A percentile compares a stretch with the other conserved stretches of the same genome.
These are phyloP conservation scores for Sporisorium reilianum DNA, from an alignment of 1,284 basidiomycete genomes.

Conservation along the genomic window DNA sequence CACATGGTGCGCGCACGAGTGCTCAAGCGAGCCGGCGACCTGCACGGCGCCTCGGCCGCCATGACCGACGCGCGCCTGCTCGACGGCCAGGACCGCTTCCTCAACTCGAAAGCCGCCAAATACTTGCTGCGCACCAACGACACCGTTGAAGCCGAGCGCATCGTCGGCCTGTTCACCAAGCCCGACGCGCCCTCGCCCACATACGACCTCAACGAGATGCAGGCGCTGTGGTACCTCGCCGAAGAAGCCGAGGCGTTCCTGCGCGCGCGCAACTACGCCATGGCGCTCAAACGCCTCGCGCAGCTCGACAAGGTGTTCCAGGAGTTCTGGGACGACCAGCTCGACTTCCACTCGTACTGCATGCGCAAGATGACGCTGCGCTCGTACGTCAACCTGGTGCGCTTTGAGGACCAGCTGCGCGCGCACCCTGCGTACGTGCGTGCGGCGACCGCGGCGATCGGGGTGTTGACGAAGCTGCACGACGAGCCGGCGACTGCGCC, in stretches of 20 bases:
- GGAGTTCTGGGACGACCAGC: slow-evolving; percentile 94
- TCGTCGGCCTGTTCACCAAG: slow-evolving; percentile 65
- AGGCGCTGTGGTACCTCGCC: slow-evolving; percentile 86
- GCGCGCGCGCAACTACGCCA: slow-evolving; percentile 77
- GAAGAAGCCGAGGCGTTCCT: slow-evolving; percentile 84
- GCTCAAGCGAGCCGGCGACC: slow-evolving; percentile 88
- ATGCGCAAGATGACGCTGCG: slow-evolving; percentile 88
- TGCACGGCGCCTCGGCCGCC: slow-evolving; percentile 78
- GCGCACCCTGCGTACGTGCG: slow-evolving; percentile 82
- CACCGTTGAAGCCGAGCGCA: slow-evolving; percentile 72
- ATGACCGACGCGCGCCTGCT: slow-evolving; percentile 86
- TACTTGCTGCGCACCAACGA: slow-evolving; percentile 83
- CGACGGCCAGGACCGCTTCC: slow-evolving; percentile 94
- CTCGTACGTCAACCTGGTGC: slow-evolving; percentile 82
- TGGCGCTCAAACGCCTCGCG: slow-evolving; percentile 88
- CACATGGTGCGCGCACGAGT: slow-evolving; percentile 85
- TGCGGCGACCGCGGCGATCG: slow-evolving; percentile 79
- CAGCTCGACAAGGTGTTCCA: slow-evolving; percentile 85
- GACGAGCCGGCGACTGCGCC: slow-evolving; percentile 64
- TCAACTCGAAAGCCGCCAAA: slow-evolving; percentile 94
- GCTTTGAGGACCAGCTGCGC: slow-evolving; percentile 84
- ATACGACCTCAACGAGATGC: slow-evolving; percentile 93
- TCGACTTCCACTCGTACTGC: slow-evolving; percentile 97
- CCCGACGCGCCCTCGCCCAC: slow-evolving; percentile 76
- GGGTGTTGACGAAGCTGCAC: slow-evolving; percentile 76